Evolutionary conservation across 768 basidiomycete species (phyloP), one percentile per base, ranked within the genome.

Genomic region (Kwoniella europaea): DNA sequence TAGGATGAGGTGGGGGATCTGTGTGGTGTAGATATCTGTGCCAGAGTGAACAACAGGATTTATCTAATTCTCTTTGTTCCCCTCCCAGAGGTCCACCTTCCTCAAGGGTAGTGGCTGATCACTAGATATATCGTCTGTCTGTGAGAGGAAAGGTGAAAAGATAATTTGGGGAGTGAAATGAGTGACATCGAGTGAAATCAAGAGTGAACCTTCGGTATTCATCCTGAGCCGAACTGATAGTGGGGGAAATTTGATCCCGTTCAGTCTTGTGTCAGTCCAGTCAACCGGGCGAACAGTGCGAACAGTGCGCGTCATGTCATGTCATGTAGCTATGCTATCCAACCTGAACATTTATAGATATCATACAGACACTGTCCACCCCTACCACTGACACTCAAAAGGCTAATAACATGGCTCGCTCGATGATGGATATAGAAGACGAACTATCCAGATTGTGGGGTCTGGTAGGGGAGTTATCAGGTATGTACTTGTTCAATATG

Each of bases 401-500:
- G 46, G 13, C 16, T 13, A 59, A 4, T 52, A 68, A 22, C 10
- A 75, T 72, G 71, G 66, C 64, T n/a, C 62, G 66, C 16, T 29
- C 58, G 22, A 61, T 69, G 59, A 42, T 58, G n/a, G 72, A 76
- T 5, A 35, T 71, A 12, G 79, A 80, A 41, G 74, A 77, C 29
- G 79, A 80, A 62, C 56, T 80, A 24, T 44, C 53, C 6, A 35
- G 63, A 29, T 29, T 80, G 60, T 80, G 75, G 77, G 60, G 24
- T 4, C 59, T 80, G 13, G 73, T 80, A 15, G 74, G 76, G 27
- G 75, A 80, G 43, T 57, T 80, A 54, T 69, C 79, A 54, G 79
- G 79, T 76, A 29, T 13, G 76, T 70, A 18, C 2, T 10, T 15
- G 15, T 9, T 35, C 35, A 35, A 35, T 1, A 35, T 35, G 35